Evolutionary conservation across 2,329 filamentous ascomycete genomes (phyloP).

Genomic region (Dactylellina cionopaga): DNA sequence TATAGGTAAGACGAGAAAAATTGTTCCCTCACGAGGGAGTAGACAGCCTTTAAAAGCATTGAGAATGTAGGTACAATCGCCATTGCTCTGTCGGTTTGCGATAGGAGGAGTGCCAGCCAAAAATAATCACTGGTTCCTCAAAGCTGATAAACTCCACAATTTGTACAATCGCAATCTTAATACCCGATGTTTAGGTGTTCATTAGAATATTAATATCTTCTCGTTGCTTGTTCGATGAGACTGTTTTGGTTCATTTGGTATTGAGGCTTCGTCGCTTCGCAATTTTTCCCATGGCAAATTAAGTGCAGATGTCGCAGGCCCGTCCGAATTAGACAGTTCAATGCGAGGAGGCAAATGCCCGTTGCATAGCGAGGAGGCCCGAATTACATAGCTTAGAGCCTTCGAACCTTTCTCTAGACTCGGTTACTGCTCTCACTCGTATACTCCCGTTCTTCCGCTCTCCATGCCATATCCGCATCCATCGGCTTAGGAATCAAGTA

Average conservation of each 20-base stretch:
- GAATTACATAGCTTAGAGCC: too few relatives aligned
- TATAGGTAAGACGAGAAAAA: neutral
- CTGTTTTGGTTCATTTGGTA: slow-evolving; percentile 17
- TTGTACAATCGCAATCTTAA: slow-evolving; percentile 44
- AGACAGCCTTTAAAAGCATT: neutral
- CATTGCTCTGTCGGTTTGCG: slow-evolving; percentile 3
- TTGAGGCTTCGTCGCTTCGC: slow-evolving; percentile 21
- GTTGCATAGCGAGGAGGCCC: slow-evolving; percentile 20
- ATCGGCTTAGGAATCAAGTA: too few relatives aligned
- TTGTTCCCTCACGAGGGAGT: neutral
- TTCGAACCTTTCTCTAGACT: too few relatives aligned
- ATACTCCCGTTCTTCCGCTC: too few relatives aligned
- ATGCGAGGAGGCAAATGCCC: slow-evolving; percentile 34
- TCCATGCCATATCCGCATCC: neutral
- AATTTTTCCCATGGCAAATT: slow-evolving; percentile 35
- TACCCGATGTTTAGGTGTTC: slow-evolving; percentile 13
- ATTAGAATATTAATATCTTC: slow-evolving; percentile 8
- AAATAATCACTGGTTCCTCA: neutral
- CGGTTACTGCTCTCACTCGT: too few relatives aligned
- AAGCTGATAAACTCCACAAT: neutral
- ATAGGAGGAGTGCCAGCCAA: slow-evolving; percentile 17
- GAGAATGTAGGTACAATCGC: slow-evolving; percentile 8
- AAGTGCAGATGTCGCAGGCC: slow-evolving; percentile 10
- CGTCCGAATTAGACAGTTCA: slow-evolving; percentile 22
- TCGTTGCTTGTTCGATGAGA: slow-evolving; percentile 8